Evolutionary conservation across 345 rosid genomes (phyloP).

Genomic region (Moringa oleifera): DNA sequence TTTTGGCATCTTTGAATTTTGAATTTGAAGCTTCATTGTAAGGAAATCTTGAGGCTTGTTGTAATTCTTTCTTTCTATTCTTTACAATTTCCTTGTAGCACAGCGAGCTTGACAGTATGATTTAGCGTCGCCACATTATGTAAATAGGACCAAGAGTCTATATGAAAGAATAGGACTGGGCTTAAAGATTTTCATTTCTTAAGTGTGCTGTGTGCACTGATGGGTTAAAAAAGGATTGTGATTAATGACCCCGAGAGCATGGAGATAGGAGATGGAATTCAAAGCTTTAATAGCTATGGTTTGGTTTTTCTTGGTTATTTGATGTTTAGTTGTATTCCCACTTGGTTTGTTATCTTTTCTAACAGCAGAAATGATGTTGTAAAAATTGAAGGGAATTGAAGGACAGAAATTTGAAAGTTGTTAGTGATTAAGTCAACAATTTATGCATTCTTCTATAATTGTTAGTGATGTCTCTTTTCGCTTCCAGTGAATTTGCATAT

Average conservation of each 20-base stretch:
- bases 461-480: too few species aligned
- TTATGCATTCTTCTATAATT: too few species aligned
- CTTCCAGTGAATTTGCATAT: too few species aligned
- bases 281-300: neutral
- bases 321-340: neutral
- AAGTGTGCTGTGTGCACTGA: neutral
- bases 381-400: too few species aligned
- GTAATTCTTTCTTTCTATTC: neutral
- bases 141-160: neutral
- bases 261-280: neutral
- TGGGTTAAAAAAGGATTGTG: neutral
- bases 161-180: neutral
- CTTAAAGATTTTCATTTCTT: neutral
- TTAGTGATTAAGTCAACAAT: too few species aligned
- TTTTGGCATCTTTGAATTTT: constrained; percentile 1
- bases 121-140: neutral
- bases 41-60: neutral
- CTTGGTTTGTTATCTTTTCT: neutral
- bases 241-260: too few species aligned
- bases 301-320: too few species aligned
- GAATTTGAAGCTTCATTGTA: constrained; percentile 6
- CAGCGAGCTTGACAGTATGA: neutral
- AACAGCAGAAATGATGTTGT: neutral
- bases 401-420: too few species aligned
- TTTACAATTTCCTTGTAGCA: neutral